Percentiles rank a stretch among this genome's conserved stretches.
These are phyloP conservation scores for Macroventuria anomochaeta DNA, from an alignment of 2,329 filamentous ascomycete species.

Conservation along the genomic window DNA sequence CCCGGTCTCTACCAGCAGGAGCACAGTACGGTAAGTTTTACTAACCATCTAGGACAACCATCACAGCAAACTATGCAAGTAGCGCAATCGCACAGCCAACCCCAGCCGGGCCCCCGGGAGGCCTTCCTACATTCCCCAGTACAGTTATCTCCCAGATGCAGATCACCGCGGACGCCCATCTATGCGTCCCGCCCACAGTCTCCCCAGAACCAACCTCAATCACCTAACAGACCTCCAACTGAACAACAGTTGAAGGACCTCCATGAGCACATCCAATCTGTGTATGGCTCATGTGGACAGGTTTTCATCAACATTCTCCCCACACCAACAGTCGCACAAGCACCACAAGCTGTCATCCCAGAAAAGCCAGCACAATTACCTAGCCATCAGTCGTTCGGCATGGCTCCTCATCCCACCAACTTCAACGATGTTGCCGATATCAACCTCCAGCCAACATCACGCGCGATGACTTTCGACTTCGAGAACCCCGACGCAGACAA, in stretches of 20 bases:
- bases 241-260: constrained; percentile 52
- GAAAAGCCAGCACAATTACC: constrained; percentile 50
- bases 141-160: constrained; percentile 45
- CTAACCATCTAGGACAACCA: constrained; percentile 63
- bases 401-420: constrained; percentile 63
- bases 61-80: constrained; percentile 84
- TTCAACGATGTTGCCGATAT: constrained; percentile 62
- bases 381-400: constrained; percentile 57
- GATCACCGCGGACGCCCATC: constrained; percentile 44
- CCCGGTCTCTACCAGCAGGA: constrained; percentile 55
- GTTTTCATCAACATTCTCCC: constrained; percentile 59
- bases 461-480: constrained; percentile 49
- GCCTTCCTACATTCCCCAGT: constrained; percentile 47
- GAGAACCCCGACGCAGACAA: constrained; percentile 52
- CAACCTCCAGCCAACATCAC: constrained; percentile 51
- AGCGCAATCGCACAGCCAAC: constrained; percentile 86
- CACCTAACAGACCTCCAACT: constrained; percentile 45
- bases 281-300: constrained; percentile 52
- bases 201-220: constrained; percentile 43
- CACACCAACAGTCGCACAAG: constrained; percentile 57
- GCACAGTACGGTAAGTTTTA: constrained; percentile 61
- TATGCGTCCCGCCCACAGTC: constrained; percentile 43
- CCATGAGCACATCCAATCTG: constrained; percentile 52
- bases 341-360: constrained; percentile 56
- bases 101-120: constrained; percentile 72